phyloP scores from a whole-genome alignment of 1,284 basidiomycete species.

The Ceratobasidium sp. region DNA sequence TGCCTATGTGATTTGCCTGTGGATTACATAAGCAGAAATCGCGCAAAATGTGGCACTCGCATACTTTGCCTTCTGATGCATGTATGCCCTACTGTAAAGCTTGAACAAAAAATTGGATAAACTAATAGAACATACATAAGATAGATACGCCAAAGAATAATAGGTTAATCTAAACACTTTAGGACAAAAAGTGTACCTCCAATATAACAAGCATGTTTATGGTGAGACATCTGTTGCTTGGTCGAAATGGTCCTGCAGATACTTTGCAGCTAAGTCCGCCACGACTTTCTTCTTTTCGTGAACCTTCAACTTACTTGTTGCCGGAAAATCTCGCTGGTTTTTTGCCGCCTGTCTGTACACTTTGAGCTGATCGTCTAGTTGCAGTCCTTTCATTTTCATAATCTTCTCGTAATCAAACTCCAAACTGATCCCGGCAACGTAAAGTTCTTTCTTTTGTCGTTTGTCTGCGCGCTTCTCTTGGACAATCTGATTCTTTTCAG shows the following conservation, averaged over 20 bases:
- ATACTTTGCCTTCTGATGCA: not conserved
- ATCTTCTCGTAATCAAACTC: not conserved
- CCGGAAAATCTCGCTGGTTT: constrained; percentile 12
- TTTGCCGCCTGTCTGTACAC: constrained; percentile 5
- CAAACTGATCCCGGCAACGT: constrained; percentile 15
- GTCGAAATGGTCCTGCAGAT: constrained; percentile 14
- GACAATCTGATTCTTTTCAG: constrained; percentile 3
- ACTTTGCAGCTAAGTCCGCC: not conserved
- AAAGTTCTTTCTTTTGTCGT: constrained; percentile 4
- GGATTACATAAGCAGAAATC: constrained; percentile 35
- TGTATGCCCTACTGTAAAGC: not conserved
- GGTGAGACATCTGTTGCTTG: not conserved
- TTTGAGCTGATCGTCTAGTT: constrained; percentile 24
- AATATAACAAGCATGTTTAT: not conserved
- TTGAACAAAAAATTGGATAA: not conserved
- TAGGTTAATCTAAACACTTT: not conserved
- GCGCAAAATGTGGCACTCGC: constrained; percentile 6
- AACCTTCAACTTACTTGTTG: constrained; percentile 5
- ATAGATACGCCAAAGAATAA: not conserved
- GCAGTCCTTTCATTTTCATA: constrained; percentile 11
- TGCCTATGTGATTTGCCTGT: too few species aligned
- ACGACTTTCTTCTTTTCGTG: constrained; percentile 13
- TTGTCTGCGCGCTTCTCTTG: constrained; percentile 10
- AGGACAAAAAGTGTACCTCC: not conserved
- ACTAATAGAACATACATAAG: not conserved